Evolutionary conservation across 164 flowering plant genomes (phyloP), one percentile per base, ranked within the genome.

Genomic region (Houttuynia cordata): DNA sequence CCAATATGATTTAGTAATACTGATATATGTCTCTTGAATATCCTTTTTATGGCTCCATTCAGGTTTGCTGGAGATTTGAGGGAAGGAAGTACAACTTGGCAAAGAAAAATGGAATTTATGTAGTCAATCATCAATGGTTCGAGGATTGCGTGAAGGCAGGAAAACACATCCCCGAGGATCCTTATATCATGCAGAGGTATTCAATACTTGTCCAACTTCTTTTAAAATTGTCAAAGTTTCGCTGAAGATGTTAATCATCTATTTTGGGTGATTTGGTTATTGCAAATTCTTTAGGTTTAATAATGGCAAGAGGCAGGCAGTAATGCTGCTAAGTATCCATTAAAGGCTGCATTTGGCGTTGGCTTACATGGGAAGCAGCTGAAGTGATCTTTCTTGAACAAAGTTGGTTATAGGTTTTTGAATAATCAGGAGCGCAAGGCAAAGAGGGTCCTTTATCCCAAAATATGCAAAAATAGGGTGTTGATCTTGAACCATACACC

Each of bases 11-110:
- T 42, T 12, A 23, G 17, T 15, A n/a, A 6, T 57, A 15, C 51
- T 24, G 41, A 13, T 22, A 45, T 39, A 0, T 51, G 53, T n/a
- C 23, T 10, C 25, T 49, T 24, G 22, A 6, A 59, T 51, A 5
- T 9, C 25, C 8, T 24, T 17, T 50, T 4, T 39, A 18, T 37
- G 24, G 54, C 53, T 25, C 34, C 8, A 45, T 47, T 30, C 71
- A 93, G 97, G 84, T 91, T 1, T 94, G 97, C 68, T 81, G 87
- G 90, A 72, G 68, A 64, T 83, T 86, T 66, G 81, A 88, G 74
- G 97, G 97, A 42, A 72, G 61, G 64, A 94, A 94, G 64, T 88
- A 80, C 62, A 65, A 65, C 41, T 69, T 91, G 61, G 96, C 96
- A 17, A 78, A 68, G 73, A 79, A 74, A 61, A 71, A 85, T 23